Evolutionary conservation across 371 early-diverging fungal genomes (phyloP).

Genomic region (Chytridium lagenaria): DNA sequence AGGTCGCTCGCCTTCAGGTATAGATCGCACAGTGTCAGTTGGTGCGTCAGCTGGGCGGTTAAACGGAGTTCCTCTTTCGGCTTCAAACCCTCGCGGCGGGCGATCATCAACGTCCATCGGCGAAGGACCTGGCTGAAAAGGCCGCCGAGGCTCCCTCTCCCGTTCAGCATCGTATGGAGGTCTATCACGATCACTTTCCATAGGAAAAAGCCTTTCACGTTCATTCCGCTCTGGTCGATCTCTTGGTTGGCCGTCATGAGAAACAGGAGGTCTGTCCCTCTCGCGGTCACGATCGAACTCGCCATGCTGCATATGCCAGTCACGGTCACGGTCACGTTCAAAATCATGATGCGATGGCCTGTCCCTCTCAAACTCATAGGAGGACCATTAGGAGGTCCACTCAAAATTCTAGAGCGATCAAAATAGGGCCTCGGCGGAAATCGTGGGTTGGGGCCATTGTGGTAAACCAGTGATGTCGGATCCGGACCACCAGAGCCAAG

Average conservation of each 20-base stretch:
- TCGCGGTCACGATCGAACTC: conserved; percentile 2
- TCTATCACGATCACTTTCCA: neutral
- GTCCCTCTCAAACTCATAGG: conserved; percentile 16
- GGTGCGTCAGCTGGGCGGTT: neutral
- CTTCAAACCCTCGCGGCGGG: neutral
- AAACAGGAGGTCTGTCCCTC: neutral
- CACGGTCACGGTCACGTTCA: conserved; percentile 12
- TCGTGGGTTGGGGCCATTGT: neutral
- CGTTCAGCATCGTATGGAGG: neutral
- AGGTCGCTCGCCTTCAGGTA: conserved; percentile 1
- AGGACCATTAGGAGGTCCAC: neutral
- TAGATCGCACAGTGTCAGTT: neutral
- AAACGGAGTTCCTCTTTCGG: neutral
- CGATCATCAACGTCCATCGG: conserved; percentile 1
- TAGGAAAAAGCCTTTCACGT: neutral
- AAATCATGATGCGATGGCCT: neutral
- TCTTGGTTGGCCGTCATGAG: neutral
- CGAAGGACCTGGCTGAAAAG: neutral
- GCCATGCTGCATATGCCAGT: neutral
- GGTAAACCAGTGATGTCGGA: neutral
- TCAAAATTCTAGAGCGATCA: neutral
- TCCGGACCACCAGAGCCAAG: neutral
- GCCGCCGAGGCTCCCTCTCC: neutral
- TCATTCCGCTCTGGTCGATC: conserved; percentile 9
- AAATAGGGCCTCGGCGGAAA: conserved; percentile 14